Conservation (phyloP, 2,329 filamentous ascomycete species). For the Trichoderma endophyticum region DNA sequence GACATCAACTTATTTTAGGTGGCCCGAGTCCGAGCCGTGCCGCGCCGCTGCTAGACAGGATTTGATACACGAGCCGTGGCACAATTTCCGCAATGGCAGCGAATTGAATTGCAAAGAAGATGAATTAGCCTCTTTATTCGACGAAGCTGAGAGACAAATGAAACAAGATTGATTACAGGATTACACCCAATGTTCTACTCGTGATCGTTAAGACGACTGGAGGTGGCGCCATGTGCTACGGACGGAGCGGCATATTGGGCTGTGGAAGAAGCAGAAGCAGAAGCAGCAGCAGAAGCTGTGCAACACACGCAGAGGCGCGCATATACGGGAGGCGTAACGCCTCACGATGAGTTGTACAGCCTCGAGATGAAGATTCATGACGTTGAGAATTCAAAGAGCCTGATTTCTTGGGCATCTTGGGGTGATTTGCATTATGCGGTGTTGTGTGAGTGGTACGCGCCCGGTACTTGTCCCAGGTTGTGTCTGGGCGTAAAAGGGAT, state of each 20-base stretch:
- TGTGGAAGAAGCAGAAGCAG: neutral
- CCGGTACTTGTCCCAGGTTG: neutral
- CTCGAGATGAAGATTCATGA: neutral
- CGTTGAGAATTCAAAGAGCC: neutral
- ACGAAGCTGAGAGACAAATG: neutral
- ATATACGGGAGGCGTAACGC: neutral
- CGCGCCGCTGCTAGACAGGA: neutral
- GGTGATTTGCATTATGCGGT: neutral
- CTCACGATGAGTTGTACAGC: neutral
- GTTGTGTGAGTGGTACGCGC: neutral
- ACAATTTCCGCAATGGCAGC: neutral
- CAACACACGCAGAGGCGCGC: neutral
- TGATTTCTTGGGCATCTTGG: neutral
- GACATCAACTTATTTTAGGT: neutral
- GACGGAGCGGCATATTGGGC: neutral
- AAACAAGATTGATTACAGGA: neutral
- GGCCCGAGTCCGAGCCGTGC: conserved; percentile 7
- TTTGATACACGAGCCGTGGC: neutral
- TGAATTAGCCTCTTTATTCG: neutral
- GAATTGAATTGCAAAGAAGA: neutral
- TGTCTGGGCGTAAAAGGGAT: neutral
- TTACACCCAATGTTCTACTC: neutral
- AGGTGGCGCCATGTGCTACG: neutral
- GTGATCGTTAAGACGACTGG: neutral
- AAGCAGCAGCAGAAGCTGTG: neutral